Conservation (phyloP, 495 filamentous ascomycete genomes). For the Neurospora sp. region DNA sequence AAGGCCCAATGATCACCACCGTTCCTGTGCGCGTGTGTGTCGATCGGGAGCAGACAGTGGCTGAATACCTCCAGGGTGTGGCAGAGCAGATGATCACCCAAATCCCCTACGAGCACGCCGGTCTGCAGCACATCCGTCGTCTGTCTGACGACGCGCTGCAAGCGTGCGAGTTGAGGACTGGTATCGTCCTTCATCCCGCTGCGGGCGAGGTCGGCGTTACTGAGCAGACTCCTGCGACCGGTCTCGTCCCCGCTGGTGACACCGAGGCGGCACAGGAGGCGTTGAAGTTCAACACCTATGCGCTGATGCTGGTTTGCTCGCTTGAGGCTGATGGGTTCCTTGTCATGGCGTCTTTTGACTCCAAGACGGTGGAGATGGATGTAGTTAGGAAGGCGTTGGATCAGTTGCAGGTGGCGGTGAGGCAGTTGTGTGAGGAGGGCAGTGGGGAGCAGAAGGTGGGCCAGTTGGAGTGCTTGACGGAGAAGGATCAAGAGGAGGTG, state of each 20-base stretch:
- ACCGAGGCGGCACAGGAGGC: constrained; percentile 50
- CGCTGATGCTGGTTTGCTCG: constrained; percentile 53
- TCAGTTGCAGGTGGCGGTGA: constrained; percentile 20
- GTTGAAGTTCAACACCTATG: constrained; percentile 58
- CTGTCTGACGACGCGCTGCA: constrained; percentile 50
- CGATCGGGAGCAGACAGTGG: constrained; percentile 14
- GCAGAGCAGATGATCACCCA: constrained; percentile 43
- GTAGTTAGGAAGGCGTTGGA: constrained; percentile 24
- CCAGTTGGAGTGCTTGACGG: constrained; percentile 15
- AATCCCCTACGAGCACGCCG: constrained; percentile 55
- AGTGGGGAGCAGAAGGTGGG: constrained; percentile 14
- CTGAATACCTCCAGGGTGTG: constrained; percentile 37
- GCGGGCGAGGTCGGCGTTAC: constrained; percentile 18
- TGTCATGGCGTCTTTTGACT: constrained; percentile 55
- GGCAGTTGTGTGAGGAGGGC: constrained; percentile 20
- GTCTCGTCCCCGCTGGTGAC: constrained; percentile 39
- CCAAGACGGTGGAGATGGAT: constrained; percentile 23
- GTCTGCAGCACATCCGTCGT: constrained; percentile 57
- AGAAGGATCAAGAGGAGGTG: constrained; percentile 15
- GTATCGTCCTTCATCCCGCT: constrained; percentile 38
- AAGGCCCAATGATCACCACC: constrained; percentile 55
- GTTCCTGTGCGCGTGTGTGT: constrained; percentile 49
- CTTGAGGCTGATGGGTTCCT: constrained; percentile 46
- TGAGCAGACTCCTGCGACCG: constrained; percentile 33
- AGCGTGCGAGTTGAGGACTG: constrained; percentile 49